These are phyloP conservation scores for Coprinopsis marcescibilis DNA, from an alignment of 768 basidiomycete genomes.

Conservation along the genomic window DNA sequence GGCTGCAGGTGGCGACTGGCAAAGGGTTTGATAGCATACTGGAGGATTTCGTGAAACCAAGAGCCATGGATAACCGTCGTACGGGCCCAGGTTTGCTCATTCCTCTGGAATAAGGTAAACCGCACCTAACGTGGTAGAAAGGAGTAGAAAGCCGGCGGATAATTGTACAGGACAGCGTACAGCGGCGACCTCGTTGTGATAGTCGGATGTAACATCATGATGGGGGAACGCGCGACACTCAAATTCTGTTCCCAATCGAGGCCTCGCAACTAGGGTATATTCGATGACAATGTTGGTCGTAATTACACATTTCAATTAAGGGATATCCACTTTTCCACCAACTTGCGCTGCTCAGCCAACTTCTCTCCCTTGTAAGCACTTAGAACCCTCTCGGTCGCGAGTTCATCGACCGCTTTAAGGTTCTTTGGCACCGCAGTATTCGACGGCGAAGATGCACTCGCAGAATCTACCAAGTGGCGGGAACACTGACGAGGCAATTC, in stretches of 20 bases:
- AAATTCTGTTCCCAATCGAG: neutral
- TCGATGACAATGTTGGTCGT: neutral
- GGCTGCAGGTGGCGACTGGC: neutral
- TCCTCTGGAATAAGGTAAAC: too few relatives aligned
- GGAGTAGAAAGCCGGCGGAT: too few relatives aligned
- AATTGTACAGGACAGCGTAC: too few relatives aligned
- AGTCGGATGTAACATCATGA: too few relatives aligned
- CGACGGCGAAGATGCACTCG: conserved; percentile 45
- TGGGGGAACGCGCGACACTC: too few relatives aligned
- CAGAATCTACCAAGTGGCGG: conserved; percentile 43
- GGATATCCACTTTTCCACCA: conserved; percentile 42
- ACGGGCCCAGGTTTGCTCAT: too few relatives aligned
- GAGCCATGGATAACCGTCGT: too few relatives aligned
- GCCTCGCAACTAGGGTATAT: neutral
- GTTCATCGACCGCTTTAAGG: conserved; percentile 55
- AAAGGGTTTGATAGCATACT: too few relatives aligned
- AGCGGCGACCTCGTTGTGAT: too few relatives aligned
- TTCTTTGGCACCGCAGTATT: conserved; percentile 54
- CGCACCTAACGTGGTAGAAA: too few relatives aligned
- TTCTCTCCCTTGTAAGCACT: conserved; percentile 52
- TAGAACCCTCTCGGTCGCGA: conserved; percentile 67
- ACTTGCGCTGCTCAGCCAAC: conserved; percentile 34
- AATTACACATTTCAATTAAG: conserved; percentile 10
- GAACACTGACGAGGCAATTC: conserved; percentile 41
- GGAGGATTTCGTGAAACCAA: too few relatives aligned